A percentile compares a stretch with the other conserved stretches of the same genome.
Conservation (phyloP, 306 rosid genomes). For the Acacia confusa region DNA sequence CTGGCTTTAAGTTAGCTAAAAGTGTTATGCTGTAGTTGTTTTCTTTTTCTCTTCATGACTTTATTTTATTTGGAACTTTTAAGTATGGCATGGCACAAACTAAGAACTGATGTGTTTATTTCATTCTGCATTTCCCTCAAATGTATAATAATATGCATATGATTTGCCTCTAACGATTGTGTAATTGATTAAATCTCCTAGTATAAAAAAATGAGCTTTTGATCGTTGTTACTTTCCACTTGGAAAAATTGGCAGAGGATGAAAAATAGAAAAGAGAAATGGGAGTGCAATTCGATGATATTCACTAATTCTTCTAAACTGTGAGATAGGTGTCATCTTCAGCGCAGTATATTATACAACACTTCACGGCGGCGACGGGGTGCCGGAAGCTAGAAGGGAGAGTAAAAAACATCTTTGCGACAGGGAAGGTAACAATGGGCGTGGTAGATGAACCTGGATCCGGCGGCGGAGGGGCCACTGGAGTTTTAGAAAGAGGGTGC, state of each 20-base stretch:
- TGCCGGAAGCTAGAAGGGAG: conserved; percentile 81
- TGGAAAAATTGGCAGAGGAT: not conserved
- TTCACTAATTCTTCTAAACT: not conserved
- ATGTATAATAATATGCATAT: not conserved
- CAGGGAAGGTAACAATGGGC: conserved; percentile 83
- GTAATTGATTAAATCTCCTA: not conserved
- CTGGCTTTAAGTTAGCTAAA: not conserved
- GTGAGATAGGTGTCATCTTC: conserved; percentile 69
- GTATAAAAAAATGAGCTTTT: not conserved
- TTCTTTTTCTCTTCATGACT: not conserved
- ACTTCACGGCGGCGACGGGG: conserved; percentile 87
- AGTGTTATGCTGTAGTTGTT: not conserved
- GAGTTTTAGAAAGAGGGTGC: conserved; percentile 64
- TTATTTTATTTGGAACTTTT: not conserved
- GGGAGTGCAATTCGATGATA: not conserved
- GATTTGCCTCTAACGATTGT: not conserved
- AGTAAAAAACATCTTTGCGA: conserved; percentile 69
- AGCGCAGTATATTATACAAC: conserved; percentile 82
- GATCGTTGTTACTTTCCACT: not conserved
- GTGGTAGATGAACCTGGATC: conserved; percentile 65
- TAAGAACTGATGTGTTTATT: not conserved
- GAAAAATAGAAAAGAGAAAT: not conserved
- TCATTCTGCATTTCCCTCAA: not conserved
- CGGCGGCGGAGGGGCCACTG: conserved; percentile 41
- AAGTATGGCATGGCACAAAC: not conserved